Evolutionary conservation across 2,329 filamentous ascomycete genomes (phyloP).

Genomic region (Colletotrichum lini): DNA sequence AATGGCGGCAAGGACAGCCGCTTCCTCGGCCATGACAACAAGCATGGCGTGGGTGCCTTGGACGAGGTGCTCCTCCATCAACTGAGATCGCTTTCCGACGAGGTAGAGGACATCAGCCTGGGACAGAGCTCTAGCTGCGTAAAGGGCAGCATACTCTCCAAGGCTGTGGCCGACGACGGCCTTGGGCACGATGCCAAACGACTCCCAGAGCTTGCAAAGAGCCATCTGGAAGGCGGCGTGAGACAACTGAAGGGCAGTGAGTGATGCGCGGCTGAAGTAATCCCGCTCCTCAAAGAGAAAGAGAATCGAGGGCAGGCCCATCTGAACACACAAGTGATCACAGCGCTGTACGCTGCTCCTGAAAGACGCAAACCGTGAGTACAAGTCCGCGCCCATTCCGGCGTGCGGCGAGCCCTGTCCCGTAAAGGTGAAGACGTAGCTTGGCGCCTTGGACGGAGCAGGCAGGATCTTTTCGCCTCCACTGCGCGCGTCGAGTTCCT

Average conservation of each 20-base stretch:
- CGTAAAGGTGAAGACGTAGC: slow-evolving; percentile 68
- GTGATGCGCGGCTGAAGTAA: slow-evolving; percentile 59
- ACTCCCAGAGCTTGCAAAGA: slow-evolving; percentile 67
- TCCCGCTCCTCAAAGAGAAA: slow-evolving; percentile 60
- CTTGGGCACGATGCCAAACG: slow-evolving; percentile 68
- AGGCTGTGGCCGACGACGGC: slow-evolving; percentile 74
- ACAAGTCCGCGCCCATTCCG: slow-evolving; percentile 64
- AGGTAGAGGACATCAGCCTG: slow-evolving; percentile 79
- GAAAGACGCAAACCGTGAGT: slow-evolving; percentile 62
- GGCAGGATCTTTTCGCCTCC: slow-evolving; percentile 57
- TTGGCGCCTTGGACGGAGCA: slow-evolving; percentile 58
- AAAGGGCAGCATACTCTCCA: slow-evolving; percentile 81
- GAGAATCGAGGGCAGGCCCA: slow-evolving; percentile 69
- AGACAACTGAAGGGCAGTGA: slow-evolving; percentile 68
- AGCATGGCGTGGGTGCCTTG: slow-evolving; percentile 75
- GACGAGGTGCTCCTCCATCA: slow-evolving; percentile 75
- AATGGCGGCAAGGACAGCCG: slow-evolving; percentile 69
- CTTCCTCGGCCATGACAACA: slow-evolving; percentile 61
- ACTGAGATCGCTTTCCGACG: slow-evolving; percentile 75
- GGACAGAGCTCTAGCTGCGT: slow-evolving; percentile 79
- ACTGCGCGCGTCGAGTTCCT: slow-evolving; percentile 56
- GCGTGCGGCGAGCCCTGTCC: slow-evolving; percentile 69
- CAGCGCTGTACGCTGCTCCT: slow-evolving; percentile 70
- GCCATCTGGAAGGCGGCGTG: slow-evolving; percentile 70
- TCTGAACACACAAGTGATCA: slow-evolving; percentile 63